phyloP scores from a whole-genome alignment of 2,329 filamentous ascomycete species.

The Endothia cerciana region DNA sequence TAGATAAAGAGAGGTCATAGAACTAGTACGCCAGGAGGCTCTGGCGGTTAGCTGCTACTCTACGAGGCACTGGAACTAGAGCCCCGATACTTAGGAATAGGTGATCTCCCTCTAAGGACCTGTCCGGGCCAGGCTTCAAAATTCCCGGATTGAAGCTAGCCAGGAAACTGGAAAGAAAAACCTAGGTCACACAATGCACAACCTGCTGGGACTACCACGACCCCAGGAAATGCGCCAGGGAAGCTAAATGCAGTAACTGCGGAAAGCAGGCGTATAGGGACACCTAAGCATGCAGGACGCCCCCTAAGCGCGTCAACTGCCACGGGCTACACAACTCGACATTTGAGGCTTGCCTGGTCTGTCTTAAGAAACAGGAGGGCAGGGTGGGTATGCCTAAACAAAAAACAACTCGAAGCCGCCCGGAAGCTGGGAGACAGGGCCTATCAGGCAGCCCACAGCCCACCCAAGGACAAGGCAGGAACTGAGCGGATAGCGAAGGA shows the following conservation, averaged over 20 bases:
- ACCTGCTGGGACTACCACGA: neutral
- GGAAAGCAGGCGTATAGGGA: neutral
- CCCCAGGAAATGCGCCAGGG: neutral
- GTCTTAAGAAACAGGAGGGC: too few species aligned
- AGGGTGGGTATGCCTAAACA: too few species aligned
- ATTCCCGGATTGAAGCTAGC: neutral
- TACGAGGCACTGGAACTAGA: neutral
- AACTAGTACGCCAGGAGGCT: too few species aligned
- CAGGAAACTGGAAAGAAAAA: neutral
- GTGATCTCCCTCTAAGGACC: neutral
- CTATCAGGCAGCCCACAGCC: too few species aligned
- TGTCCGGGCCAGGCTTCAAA: neutral
- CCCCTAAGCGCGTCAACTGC: neutral
- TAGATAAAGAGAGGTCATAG: too few species aligned
- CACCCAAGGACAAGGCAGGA: too few species aligned
- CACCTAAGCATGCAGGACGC: rapidly evolving
- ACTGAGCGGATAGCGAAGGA: too few species aligned
- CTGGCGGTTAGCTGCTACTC: neutral
- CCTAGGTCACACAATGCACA: neutral
- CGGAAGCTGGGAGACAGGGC: too few species aligned
- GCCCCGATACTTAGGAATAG: neutral
- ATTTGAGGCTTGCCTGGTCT: too few species aligned
- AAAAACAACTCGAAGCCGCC: too few species aligned
- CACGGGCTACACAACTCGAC: too few species aligned
- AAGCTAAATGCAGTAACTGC: neutral